Evolutionary conservation across 805 yeast species (phyloP), one percentile per base, ranked within the genome.

Genomic region (Ogataea corticis): DNA sequence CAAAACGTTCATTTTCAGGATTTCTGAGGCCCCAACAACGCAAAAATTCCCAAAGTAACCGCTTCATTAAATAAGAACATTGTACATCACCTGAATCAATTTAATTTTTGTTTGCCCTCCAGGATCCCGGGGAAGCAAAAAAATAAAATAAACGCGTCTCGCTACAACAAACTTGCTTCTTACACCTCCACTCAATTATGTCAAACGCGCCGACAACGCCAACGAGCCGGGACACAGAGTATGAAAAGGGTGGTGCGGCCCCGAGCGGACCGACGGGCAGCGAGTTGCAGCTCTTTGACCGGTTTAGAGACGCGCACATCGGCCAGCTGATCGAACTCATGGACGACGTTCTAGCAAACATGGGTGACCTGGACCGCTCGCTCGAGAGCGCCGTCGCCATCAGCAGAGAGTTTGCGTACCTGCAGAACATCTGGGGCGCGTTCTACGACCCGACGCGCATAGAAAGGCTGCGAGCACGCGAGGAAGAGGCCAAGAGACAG

Each of bases 341-440:
- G 58, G 52, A 54, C 30, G 53, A 52, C n/a, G 58, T 54, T 11
- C 37, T 52, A 27, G 14, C 40, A 3, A 41, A 41, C 16, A 44
- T 54, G 51, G 52, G 52, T 2, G 58, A 51, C 30, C 48, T 54
- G 16, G 58, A 54, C 34, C 45, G 55, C 3, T 51, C 56, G 9
- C 37, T 54, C 2, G 58, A 54, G 38, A 52, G 50, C 12, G 54
- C 56, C 3, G 55, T 48, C 10, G 56, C 55, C 2, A 54, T 54
- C 38, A 49, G 58, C 38, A 54, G 46, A 33, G 56, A 54, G 35
- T 54, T 54, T 37, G 32, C 49, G 11, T 48, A 44, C 27, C 36
- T 51, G 9, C 58, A 54, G 36, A 48, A 35, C 29, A 54, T 51
- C 14, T 54, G 58, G 58, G 51, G 56, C 18, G 55, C 58, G 13